phyloP scores from a whole-genome alignment of 2,329 filamentous ascomycete species.

The Ilyonectria robusta region DNA sequence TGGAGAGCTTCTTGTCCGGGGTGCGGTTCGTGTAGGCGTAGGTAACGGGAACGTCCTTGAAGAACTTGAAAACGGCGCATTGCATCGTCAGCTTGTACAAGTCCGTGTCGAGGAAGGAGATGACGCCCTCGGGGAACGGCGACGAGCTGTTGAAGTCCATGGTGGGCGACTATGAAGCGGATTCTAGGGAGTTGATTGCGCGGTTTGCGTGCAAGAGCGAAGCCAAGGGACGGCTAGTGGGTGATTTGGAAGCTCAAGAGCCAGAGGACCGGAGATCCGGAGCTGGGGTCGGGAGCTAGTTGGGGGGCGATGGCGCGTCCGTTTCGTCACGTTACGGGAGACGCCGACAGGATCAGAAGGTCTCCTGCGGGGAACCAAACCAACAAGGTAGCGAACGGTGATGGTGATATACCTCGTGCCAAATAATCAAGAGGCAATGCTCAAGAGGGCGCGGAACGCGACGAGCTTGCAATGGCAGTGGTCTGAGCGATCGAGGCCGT shows the following conservation, averaged over 20 bases:
- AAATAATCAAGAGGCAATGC: background rate
- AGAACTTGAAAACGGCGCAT: constrained; percentile 94
- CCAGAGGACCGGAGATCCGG: constrained; percentile 34
- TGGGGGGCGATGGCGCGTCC: constrained; percentile 7
- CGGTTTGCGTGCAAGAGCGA: background rate
- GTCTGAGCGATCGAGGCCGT: background rate
- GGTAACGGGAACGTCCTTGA: constrained; percentile 84
- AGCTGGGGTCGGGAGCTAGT: constrained; percentile 31
- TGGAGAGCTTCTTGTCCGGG: constrained; percentile 90
- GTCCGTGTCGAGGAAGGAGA: constrained; percentile 85
- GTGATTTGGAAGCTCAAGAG: constrained; percentile 2
- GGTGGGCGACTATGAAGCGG: constrained; percentile 19
- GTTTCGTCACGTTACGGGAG: constrained; percentile 14
- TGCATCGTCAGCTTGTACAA: constrained; percentile 99
- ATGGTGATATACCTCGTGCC: background rate
- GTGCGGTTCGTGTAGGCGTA: constrained; percentile 98
- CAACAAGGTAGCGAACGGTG: background rate
- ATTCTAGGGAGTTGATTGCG: constrained; percentile 2
- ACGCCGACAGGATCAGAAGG: constrained; percentile 15
- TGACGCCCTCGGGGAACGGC: constrained; percentile 81
- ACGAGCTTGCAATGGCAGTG: background rate
- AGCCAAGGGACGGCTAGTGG: background rate
- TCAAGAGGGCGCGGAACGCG: background rate
- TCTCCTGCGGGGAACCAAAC: constrained; percentile 15
- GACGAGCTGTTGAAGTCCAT: constrained; percentile 79